Percentiles rank a stretch among this genome's conserved stretches.
Evolutionary conservation across 495 filamentous ascomycete genomes (phyloP).

Genomic region (Alectoria sarmentosa): DNA sequence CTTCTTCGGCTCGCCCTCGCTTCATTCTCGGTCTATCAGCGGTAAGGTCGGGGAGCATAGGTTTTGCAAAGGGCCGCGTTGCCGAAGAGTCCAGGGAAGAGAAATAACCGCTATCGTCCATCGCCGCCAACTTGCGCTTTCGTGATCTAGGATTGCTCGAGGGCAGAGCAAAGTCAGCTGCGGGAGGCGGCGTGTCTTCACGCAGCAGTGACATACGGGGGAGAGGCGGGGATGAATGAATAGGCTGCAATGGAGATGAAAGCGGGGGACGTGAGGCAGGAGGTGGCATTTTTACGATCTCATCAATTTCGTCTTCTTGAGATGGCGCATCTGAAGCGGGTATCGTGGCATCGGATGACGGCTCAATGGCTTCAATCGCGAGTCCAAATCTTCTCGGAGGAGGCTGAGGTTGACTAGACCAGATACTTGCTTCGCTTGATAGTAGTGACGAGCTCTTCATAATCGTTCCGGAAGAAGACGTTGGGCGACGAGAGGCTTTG

Average conservation of each 20-base stretch:
- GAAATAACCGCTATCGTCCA: conserved; percentile 96
- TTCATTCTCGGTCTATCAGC: conserved; percentile 71
- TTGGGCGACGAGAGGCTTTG: conserved; percentile 57
- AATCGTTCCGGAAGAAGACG: conserved; percentile 28
- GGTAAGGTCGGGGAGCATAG: conserved; percentile 63
- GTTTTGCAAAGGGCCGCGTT: conserved; percentile 58
- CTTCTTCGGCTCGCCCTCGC: conserved; percentile 86
- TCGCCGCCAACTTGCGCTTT: conserved; percentile 65
- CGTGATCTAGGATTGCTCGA: conserved; percentile 53
- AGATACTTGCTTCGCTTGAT: conserved; percentile 21
- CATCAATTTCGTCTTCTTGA: conserved; percentile 57
- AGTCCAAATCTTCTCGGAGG: conserved; percentile 13
- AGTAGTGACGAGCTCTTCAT: conserved; percentile 21
- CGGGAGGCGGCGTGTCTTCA: conserved; percentile 69
- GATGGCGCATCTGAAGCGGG: conserved; percentile 71
- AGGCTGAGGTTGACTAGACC: conserved; percentile 20
- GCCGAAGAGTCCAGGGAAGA: conserved; percentile 94
- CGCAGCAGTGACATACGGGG: conserved; percentile 53
- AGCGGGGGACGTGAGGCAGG: conserved; percentile 36
- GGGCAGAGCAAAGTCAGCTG: conserved; percentile 46
- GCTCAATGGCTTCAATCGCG: conserved; percentile 42
- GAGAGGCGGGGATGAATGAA: conserved; percentile 84
- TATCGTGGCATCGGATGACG: conserved; percentile 93
- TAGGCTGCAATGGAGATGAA: conserved; percentile 57
- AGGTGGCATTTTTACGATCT: conserved; percentile 31